Base-by-base conservation (phyloP, 75 land plant genomes). In the Ceratopteris richardii region DNA sequence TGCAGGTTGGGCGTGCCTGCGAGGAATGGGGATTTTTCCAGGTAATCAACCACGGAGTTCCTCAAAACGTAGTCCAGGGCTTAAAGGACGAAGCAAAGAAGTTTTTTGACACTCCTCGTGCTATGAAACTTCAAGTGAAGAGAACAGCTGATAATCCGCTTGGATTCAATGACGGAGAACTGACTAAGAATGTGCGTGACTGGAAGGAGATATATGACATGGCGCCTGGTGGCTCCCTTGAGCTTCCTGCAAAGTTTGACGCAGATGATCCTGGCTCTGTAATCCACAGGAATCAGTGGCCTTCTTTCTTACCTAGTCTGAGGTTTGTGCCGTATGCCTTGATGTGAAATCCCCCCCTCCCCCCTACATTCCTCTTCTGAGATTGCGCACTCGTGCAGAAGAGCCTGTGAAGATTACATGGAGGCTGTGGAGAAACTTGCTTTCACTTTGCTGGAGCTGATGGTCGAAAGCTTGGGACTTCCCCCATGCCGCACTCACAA, bases 151-250 rank as follows among this genome's bases (percentile, higher is more conserved):
- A 80, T 33, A 76, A 68, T 33, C 70, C 85, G 17, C 17, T 80
- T 37, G 97, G 97, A 2, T 92, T 80, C 69, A 78, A 72, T 54
- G 89, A 92, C 29, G 60, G 60, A 0, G 97, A 92, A 66, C 84
- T 80, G 44, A 92, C 97, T 29, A 88, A 92, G 75, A 85, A 88
- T 57, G 78, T 77, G 2, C 54, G 97, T 51, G 97, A 92, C 57
- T 92, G 89, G 97, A 92, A 92, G 54, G 89, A 88, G 62, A 86
- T 85, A 21, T 85, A 82, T 25, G 97, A 92, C 66, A 78, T 80
- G 50, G 36, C 48, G 1, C 44, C 62, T 21, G 5, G 44, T 0
- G 74, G 74, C 23, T 53, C 66, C 0, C 46, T 60, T 4, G 21
- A 61, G 30, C 53, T 77, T 40, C 78, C 78, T 37, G 36, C 64